Percentiles rank a stretch among this genome's conserved stretches.
These are phyloP conservation scores for Neonectria coccinea DNA, from an alignment of 2,329 filamentous ascomycete genomes.

Conservation along the genomic window DNA sequence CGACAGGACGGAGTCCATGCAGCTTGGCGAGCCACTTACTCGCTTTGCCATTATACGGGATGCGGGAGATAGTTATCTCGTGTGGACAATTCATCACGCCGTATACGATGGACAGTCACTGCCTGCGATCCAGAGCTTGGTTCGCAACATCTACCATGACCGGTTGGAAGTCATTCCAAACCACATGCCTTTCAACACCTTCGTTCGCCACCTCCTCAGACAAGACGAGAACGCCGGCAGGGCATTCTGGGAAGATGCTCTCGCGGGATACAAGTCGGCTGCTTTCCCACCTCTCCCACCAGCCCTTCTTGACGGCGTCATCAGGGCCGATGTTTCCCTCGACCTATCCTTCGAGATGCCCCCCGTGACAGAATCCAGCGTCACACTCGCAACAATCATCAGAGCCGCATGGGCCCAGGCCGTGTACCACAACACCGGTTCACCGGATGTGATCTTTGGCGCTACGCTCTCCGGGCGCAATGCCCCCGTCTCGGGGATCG, in stretches of 20 bases:
- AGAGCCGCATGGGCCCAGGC: conserved; percentile 28
- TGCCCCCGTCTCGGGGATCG: conserved; percentile 39
- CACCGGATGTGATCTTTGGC: conserved; percentile 48
- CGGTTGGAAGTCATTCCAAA: background rate
- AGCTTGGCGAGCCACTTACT: conserved; percentile 20
- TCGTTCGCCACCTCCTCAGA: conserved; percentile 10
- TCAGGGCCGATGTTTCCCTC: conserved; percentile 8
- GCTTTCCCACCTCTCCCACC: conserved; percentile 16
- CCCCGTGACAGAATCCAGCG: conserved; percentile 6
- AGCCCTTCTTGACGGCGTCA: background rate
- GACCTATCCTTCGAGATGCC: conserved; percentile 14
- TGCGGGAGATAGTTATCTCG: conserved; percentile 15
- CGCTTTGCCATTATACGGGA: conserved; percentile 23
- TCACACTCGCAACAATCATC: conserved; percentile 27
- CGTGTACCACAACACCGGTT: conserved; percentile 22
- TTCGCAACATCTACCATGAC: conserved; percentile 18
- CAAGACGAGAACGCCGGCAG: conserved; percentile 2
- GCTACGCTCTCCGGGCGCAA: conserved; percentile 41
- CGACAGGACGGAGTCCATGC: conserved; percentile 20
- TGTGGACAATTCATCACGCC: conserved; percentile 36
- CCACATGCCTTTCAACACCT: conserved; percentile 4
- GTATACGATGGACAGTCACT: conserved; percentile 33
- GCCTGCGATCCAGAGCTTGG: conserved; percentile 17
- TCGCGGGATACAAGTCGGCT: background rate
- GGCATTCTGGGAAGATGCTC: conserved; percentile 6